phyloP scores from a whole-genome alignment of 371 early-diverging fungal species.

The Actinomucor elegans region DNA sequence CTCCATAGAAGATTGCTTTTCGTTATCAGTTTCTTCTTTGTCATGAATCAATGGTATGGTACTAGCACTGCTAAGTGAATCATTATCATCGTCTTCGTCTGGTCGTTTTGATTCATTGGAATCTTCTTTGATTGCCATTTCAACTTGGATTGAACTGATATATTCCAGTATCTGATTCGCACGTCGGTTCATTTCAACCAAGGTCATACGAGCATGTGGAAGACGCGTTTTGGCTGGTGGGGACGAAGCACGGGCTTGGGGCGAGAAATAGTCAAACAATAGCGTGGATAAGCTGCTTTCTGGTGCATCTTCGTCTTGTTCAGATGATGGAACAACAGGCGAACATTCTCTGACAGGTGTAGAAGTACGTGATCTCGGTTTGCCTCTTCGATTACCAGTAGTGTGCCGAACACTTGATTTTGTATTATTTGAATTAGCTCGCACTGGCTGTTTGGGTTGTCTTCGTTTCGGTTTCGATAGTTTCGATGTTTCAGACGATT shows the following conservation, averaged over 20 bases:
- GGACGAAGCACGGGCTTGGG: constrained; percentile 23
- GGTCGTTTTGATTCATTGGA: background rate
- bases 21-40: constrained; percentile 20
- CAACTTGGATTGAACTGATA: constrained; percentile 54
- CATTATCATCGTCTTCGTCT: constrained; percentile 9
- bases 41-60: constrained; percentile 18
- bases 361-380: constrained; percentile 33
- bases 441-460: background rate
- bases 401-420: background rate
- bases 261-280: constrained; percentile 26
- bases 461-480: background rate
- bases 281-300: constrained; percentile 10
- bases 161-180: constrained; percentile 59
- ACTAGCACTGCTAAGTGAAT: constrained; percentile 33
- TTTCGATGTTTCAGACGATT: background rate
- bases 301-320: constrained; percentile 3
- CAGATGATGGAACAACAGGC: constrained; percentile 1
- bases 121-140: constrained; percentile 41
- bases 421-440: no score
- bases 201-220: constrained; percentile 46
- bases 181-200: constrained; percentile 62
- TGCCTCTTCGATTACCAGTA: background rate
- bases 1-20: constrained; percentile 33
- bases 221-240: constrained; percentile 49
- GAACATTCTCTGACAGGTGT: constrained; percentile 24